Evolutionary conservation across 352 stramenopile genomes (phyloP), one percentile per base, ranked within the genome.

Genomic region (Phytophthora brassicae): DNA sequence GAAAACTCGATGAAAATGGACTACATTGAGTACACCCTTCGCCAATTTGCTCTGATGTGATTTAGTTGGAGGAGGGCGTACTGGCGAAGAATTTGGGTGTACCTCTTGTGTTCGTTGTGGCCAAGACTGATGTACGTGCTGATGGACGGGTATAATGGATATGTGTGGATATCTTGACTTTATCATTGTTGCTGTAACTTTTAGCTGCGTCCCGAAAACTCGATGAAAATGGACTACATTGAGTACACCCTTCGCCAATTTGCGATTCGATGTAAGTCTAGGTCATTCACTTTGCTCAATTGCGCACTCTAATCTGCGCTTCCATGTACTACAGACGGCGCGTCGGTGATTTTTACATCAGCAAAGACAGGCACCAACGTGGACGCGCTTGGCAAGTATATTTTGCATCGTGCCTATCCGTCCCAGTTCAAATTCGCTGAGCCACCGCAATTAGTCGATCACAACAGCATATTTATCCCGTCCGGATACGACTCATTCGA

Each of bases 1-100:
- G 86, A 94, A 47, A 91, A 90, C 66, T 92, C 86, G 6, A 63
- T 91, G 17, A 90, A 93, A 60, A 89, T 92, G 77, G 86, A 94
- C 62, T 94, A 88, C 63, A 81, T 93, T 36, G 81, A 94, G 68
- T 93, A 82, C 51, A 84, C 75, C 5, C 69, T 94, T 29, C 86
- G 86, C 35, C 81, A 91, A 42, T 88, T 89, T 52, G 82, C 81
- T 26, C 22, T 47, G 12, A 26, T n/a, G 9, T 38, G 35, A 24
- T 36, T 41, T 60, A 89, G 79, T 76, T 92, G 79, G 69, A 89
- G 63, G 83, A 90, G 62, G 85, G 85, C 19, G 82, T 89, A 47
- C 47, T 94, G 47, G 75, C 77, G 16, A 92, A 91, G 60, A 94
- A 94, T 36, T 44, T 90, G 28, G 86, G 86, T 17, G 82, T 93